Evolutionary conservation across 306 rosid species (phyloP).

Genomic region (Corylus heterophylla): DNA sequence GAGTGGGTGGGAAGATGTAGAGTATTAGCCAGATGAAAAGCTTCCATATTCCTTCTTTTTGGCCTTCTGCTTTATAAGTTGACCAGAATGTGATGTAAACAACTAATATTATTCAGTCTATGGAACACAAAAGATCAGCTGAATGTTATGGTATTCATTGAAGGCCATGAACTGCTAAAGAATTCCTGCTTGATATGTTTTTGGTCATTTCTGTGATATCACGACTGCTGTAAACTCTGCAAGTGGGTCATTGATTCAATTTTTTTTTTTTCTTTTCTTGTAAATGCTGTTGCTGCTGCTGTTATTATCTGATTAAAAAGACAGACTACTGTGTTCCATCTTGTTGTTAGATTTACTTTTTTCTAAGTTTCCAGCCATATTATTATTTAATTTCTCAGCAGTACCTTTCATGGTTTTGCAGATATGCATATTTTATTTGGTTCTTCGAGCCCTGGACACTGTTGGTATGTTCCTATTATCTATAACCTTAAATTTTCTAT

Average conservation of each 20-base stretch:
- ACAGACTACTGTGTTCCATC: neutral
- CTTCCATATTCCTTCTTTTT: neutral
- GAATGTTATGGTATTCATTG: neutral
- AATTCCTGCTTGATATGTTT: neutral
- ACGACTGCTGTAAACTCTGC: neutral
- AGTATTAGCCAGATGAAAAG: neutral
- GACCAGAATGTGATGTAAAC: neutral
- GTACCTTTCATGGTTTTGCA: slow-evolving; percentile 43
- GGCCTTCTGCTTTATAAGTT: neutral
- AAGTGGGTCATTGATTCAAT: neutral
- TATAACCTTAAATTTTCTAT: slow-evolving; percentile 5
- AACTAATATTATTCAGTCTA: neutral
- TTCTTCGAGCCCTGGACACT: slow-evolving; percentile 93
- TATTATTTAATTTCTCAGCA: neutral
- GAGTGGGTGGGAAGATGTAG: neutral
- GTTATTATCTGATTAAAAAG: neutral
- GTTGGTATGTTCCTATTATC: slow-evolving; percentile 68
- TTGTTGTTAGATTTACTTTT: neutral
- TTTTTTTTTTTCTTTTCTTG: neutral
- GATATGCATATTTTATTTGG: slow-evolving; percentile 94
- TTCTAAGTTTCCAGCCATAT: neutral
- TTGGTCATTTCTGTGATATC: neutral
- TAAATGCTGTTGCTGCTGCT: neutral
- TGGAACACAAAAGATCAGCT: neutral
- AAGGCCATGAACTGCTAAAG: neutral